phyloP scores from a whole-genome alignment of 2,329 filamentous ascomycete species.

The Penicillium palitans region DNA sequence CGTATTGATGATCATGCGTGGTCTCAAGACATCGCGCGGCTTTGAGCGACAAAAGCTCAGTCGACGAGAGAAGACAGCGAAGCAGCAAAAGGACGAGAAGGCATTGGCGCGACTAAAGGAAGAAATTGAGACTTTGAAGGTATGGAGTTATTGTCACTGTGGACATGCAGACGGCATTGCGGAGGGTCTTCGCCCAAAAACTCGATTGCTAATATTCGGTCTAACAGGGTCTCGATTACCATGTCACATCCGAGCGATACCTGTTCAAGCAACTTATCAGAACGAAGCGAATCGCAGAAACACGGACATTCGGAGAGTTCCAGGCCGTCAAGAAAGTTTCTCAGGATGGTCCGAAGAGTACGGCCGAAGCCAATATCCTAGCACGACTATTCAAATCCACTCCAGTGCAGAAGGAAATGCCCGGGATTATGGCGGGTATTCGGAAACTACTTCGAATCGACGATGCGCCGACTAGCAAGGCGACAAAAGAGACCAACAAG shows the following conservation, averaged over 20 bases:
- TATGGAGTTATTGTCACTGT: slow-evolving; percentile 24
- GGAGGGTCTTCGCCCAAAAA: background rate
- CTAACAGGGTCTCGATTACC: slow-evolving; percentile 52
- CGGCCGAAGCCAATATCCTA: slow-evolving; percentile 57
- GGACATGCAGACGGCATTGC: background rate
- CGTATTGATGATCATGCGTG: slow-evolving; percentile 51
- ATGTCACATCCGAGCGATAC: slow-evolving; percentile 53
- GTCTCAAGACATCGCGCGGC: slow-evolving; percentile 59
- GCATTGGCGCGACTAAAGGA: slow-evolving; percentile 49
- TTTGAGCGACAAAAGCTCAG: slow-evolving; percentile 66
- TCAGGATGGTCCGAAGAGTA: slow-evolving; percentile 42
- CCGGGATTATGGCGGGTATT: slow-evolving; percentile 47
- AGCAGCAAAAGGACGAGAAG: slow-evolving; percentile 44
- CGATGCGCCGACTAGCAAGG: slow-evolving; percentile 22
- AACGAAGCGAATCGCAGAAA: slow-evolving; percentile 58
- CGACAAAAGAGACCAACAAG: slow-evolving; percentile 12
- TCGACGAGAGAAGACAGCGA: slow-evolving; percentile 58
- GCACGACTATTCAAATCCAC: slow-evolving; percentile 61
- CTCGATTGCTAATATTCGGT: slow-evolving; percentile 7
- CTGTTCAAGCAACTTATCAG: slow-evolving; percentile 58
- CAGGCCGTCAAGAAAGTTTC: slow-evolving; percentile 40
- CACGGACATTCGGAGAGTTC: slow-evolving; percentile 49
- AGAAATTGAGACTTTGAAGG: slow-evolving; percentile 60
- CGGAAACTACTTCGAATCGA: slow-evolving; percentile 41
- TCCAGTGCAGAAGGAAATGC: slow-evolving; percentile 57